A percentile compares a stretch with the other conserved stretches of the same genome.
These are phyloP conservation scores for Cadophora sp. DNA, from an alignment of 2,329 filamentous ascomycete genomes.

Conservation along the genomic window DNA sequence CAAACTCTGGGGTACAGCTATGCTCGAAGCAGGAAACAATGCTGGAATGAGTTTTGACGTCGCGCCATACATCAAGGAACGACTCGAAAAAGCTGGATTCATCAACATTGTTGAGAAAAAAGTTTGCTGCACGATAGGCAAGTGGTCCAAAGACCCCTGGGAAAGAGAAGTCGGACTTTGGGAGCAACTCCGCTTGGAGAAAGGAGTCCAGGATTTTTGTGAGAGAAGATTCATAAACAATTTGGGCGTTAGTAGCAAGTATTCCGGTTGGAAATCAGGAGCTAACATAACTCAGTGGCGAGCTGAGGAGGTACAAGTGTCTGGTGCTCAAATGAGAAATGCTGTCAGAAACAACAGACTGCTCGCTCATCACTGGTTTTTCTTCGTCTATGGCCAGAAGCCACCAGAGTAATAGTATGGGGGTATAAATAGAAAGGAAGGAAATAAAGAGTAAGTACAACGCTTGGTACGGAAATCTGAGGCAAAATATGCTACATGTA, in stretches of 20 bases:
- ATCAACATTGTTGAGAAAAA: conserved; percentile 49
- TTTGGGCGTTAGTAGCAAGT: conserved; percentile 18
- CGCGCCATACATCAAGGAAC: conserved; percentile 39
- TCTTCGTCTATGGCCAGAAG: conserved; percentile 27
- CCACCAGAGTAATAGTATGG: not conserved
- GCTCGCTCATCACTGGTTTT: conserved; percentile 23
- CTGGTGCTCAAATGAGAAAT: conserved; percentile 26
- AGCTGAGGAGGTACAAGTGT: conserved; percentile 27
- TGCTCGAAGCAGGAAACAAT: conserved; percentile 31
- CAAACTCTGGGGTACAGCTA: conserved; percentile 29
- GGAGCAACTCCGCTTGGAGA: conserved; percentile 29
- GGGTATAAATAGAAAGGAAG: not conserved
- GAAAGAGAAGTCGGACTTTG: conserved; percentile 29
- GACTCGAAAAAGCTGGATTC: conserved; percentile 49
- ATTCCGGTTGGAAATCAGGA: not conserved
- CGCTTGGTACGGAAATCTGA: not conserved
- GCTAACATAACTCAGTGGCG: conserved; percentile 25
- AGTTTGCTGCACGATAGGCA: conserved; percentile 53
- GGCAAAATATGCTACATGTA: not conserved
- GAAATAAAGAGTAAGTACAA: not conserved
- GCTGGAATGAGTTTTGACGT: conserved; percentile 32
- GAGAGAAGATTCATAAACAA: conserved; percentile 31
- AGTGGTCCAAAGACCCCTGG: conserved; percentile 53
- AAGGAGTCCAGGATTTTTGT: conserved; percentile 30
- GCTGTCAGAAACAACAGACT: conserved; percentile 30